Percentiles rank a stretch among this genome's conserved stretches.
Conservation (phyloP, 2,329 filamentous ascomycete genomes). For the Thelonectria rubi region DNA sequence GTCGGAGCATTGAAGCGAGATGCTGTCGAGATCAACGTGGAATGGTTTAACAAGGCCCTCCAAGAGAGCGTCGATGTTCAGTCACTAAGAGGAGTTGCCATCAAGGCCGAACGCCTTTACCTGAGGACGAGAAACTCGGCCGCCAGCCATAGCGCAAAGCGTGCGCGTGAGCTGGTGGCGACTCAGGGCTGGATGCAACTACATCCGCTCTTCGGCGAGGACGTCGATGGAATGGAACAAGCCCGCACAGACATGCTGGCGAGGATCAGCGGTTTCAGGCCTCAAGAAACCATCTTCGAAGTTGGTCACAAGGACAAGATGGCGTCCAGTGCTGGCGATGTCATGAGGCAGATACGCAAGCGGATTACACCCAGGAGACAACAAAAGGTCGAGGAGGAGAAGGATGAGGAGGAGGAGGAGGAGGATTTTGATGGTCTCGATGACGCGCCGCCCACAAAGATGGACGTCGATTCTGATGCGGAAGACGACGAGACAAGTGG, state of each 20-base stretch:
- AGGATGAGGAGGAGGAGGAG: slow-evolving; percentile 50
- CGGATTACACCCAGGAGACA: slow-evolving; percentile 70
- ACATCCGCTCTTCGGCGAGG: slow-evolving; percentile 82
- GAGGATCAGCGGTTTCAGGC: slow-evolving; percentile 86
- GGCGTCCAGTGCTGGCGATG: slow-evolving; percentile 72
- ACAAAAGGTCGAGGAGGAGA: slow-evolving; percentile 41
- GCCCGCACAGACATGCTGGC: slow-evolving; percentile 88
- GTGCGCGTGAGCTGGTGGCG: slow-evolving; percentile 79
- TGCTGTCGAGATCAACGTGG: slow-evolving; percentile 76
- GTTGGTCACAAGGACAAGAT: slow-evolving; percentile 78
- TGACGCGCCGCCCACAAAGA: slow-evolving; percentile 48
- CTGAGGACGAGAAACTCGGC: slow-evolving; percentile 89
- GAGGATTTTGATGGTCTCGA: slow-evolving; percentile 45
- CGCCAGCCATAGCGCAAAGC: slow-evolving; percentile 87
- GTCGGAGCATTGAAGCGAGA: slow-evolving; percentile 80
- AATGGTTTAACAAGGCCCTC: slow-evolving; percentile 84
- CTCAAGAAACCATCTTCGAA: slow-evolving; percentile 96
- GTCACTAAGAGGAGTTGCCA: slow-evolving; percentile 75
- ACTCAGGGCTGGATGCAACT: slow-evolving; percentile 77
- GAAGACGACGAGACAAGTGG: slow-evolving; percentile 49
- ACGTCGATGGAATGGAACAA: slow-evolving; percentile 70
- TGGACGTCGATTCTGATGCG: slow-evolving; percentile 39
- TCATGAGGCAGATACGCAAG: slow-evolving; percentile 77
- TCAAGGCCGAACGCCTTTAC: slow-evolving; percentile 93
- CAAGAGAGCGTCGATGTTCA: slow-evolving; percentile 78